Evolutionary conservation across 345 rosid species (phyloP).

Genomic region (Brassica napus): DNA sequence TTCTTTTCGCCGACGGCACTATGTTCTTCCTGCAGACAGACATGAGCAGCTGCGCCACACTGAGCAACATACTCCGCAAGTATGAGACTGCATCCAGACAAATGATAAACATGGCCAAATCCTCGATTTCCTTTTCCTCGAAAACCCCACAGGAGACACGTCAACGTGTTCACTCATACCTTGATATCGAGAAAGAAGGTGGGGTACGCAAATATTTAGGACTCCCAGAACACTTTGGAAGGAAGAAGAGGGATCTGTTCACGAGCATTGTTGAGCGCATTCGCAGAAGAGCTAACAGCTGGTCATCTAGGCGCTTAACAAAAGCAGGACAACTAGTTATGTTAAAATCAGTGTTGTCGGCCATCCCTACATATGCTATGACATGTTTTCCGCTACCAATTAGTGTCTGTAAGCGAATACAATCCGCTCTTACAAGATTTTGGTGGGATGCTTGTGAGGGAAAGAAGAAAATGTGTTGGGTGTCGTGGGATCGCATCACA

Average conservation of each 20-base stretch:
- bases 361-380: too few relatives aligned
- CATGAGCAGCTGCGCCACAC: not conserved
- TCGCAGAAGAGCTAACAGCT: too few relatives aligned
- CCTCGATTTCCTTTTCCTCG: not conserved
- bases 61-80: not conserved
- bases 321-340: too few relatives aligned
- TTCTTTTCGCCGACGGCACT: not conserved
- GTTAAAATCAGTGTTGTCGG: too few relatives aligned
- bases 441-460: too few relatives aligned
- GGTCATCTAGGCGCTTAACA: too few relatives aligned
- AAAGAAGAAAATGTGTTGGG: too few relatives aligned
- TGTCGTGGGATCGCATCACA: too few relatives aligned
- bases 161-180: not conserved
- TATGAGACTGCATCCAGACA: not conserved
- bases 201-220: not conserved
- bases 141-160: not conserved
- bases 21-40: not conserved
- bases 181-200: not conserved
- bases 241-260: not conserved
- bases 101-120: not conserved
- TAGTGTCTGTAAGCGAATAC: too few relatives aligned
- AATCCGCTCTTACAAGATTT: too few relatives aligned
- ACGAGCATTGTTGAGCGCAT: not conserved
- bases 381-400: too few relatives aligned
- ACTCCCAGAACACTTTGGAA: not conserved